phyloP scores from a whole-genome alignment of 1,139 yeast genomes.

The Debaryomyces singareniensis region DNA sequence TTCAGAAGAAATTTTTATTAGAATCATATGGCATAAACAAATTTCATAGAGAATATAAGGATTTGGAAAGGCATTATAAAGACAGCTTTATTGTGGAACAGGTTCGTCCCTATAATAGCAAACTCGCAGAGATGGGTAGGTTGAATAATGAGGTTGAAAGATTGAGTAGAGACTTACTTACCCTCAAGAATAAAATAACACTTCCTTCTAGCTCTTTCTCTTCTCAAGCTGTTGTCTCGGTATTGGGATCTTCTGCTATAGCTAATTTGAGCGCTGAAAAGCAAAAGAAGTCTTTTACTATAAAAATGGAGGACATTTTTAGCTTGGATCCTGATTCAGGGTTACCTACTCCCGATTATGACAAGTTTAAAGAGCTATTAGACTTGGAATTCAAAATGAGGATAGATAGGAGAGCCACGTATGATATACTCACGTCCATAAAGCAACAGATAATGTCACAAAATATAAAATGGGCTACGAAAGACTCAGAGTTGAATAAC shows the following conservation, averaged over 20 bases:
- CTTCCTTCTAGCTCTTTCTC: slow-evolving; percentile 28
- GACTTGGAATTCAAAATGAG: slow-evolving; percentile 31
- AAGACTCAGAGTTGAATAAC: slow-evolving; percentile 32
- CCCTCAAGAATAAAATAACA: slow-evolving; percentile 15
- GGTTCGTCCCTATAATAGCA: slow-evolving; percentile 23
- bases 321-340: slow-evolving; percentile 20
- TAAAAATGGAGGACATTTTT: slow-evolving; percentile 18
- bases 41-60: slow-evolving; percentile 25
- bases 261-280: too few relatives aligned
- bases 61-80: slow-evolving; percentile 21
- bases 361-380: slow-evolving; percentile 23
- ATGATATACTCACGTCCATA: slow-evolving; percentile 28
- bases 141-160: slow-evolving; percentile 19
- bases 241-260: slow-evolving; percentile 9
- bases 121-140: slow-evolving; percentile 24
- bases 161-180: slow-evolving; percentile 19
- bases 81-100: slow-evolving; percentile 18
- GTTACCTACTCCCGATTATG: slow-evolving; percentile 25
- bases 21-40: slow-evolving; percentile 31
- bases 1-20: slow-evolving; percentile 20
- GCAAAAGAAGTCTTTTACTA: slow-evolving; percentile 12
- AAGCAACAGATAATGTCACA: slow-evolving; percentile 25
- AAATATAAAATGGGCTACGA: slow-evolving; percentile 34
- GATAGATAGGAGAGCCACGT: slow-evolving; percentile 26
- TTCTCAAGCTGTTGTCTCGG: slow-evolving; percentile 19